Conservation (phyloP, 2,329 filamentous ascomycete genomes). For the Tricladium varicosporioides region DNA sequence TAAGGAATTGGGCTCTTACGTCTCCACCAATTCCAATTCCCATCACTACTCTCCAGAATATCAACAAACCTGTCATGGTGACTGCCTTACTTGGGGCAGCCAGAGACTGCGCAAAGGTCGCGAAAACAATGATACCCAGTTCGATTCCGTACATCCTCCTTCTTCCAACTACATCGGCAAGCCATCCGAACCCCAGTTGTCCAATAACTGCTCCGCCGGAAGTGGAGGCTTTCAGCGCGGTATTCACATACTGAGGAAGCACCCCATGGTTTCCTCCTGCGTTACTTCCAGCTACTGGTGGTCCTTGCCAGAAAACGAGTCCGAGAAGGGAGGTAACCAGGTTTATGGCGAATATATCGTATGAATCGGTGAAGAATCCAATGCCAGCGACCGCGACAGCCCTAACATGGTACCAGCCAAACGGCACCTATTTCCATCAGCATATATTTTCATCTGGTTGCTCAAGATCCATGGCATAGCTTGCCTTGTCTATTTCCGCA, state of each 20-base stretch:
- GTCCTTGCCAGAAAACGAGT: constrained; percentile 25
- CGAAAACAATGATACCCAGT: constrained; percentile 76
- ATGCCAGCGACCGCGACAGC: constrained; percentile 77
- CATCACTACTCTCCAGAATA: constrained; percentile 83
- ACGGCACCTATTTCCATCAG: constrained; percentile 42
- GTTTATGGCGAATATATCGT: constrained; percentile 48
- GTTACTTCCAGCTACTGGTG: no score
- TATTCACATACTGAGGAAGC: constrained; percentile 68
- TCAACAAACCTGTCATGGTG: constrained; percentile 62
- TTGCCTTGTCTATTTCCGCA: constrained; percentile 75
- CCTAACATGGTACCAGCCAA: constrained; percentile 81
- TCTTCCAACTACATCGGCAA: constrained; percentile 75
- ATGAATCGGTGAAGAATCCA: constrained; percentile 86
- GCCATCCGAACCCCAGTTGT: constrained; percentile 74
- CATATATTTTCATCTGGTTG: no score
- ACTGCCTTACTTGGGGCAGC: constrained; percentile 61
- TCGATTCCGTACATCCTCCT: constrained; percentile 79
- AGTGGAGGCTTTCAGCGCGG: constrained; percentile 81
- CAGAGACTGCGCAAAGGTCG: constrained; percentile 70
- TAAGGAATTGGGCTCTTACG: constrained; percentile 35
- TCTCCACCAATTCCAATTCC: neutral
- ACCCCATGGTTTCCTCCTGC: constrained; percentile 39
- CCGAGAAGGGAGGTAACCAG: constrained; percentile 32
- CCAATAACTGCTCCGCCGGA: constrained; percentile 82
- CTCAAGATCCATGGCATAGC: no score